Conservation (phyloP, 1,139 yeast species). For the Suhomyces yuchorum region DNA sequence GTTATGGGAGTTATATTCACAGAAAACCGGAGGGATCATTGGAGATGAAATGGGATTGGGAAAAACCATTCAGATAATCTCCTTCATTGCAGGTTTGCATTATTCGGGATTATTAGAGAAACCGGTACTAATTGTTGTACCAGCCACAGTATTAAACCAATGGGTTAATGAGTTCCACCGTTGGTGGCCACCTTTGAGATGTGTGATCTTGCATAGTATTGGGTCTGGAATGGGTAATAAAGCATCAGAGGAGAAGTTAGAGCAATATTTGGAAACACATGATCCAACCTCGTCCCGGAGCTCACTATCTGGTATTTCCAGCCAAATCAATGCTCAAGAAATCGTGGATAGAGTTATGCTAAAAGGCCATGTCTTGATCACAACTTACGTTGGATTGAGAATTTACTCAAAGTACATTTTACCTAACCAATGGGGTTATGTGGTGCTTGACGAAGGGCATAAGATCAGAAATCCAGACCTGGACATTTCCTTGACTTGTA, state of each 20-base stretch:
- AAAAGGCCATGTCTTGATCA: constrained; percentile 80
- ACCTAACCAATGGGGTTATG: constrained; percentile 85
- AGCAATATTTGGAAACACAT: constrained; percentile 48
- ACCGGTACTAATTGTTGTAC: constrained; percentile 88
- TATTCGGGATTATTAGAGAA: constrained; percentile 73
- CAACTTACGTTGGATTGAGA: constrained; percentile 89
- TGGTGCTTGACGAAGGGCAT: constrained; percentile 93
- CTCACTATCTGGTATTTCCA: constrained; percentile 28
- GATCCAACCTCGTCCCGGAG: constrained; percentile 36
- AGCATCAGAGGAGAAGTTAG: constrained; percentile 52
- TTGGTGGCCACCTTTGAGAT: constrained; percentile 97
- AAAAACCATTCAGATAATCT: constrained; percentile 87
- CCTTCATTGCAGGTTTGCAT: constrained; percentile 88
- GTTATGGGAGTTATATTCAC: constrained; percentile 81
- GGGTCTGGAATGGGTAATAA: constrained; percentile 79
- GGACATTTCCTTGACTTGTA: constrained; percentile 82
- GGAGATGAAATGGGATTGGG: constrained; percentile 99
- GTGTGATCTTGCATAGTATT: constrained; percentile 85
- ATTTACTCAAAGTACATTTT: constrained; percentile 71
- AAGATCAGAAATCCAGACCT: constrained; percentile 94
- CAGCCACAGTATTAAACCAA: constrained; percentile 93
- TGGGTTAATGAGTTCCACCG: constrained; percentile 95
- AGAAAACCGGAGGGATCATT: constrained; percentile 88
- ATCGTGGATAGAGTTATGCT: constrained; percentile 53
- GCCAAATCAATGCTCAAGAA: constrained; percentile 46